Conservation (phyloP, 179 eudicot species). For the Heliamphora pulchella region DNA sequence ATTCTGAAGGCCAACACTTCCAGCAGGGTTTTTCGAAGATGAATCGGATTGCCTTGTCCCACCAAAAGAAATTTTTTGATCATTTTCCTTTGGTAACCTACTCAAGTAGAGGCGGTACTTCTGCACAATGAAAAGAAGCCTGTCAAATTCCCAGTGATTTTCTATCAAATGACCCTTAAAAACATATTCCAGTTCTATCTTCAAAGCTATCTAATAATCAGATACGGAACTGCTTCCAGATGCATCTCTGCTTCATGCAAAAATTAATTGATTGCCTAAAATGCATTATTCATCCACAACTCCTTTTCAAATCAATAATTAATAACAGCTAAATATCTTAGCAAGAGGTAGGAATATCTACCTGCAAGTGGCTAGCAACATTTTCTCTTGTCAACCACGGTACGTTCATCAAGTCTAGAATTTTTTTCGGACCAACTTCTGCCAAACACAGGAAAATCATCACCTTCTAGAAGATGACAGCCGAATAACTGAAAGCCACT, state of each 20-base stretch:
- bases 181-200: background rate
- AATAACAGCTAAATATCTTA: background rate
- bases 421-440: slow-evolving; percentile 96
- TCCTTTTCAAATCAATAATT: background rate
- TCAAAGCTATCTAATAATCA: background rate
- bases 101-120: slow-evolving; percentile 91
- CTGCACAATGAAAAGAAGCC: slow-evolving; percentile 41
- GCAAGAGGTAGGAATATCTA: slow-evolving; percentile 22
- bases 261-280: background rate
- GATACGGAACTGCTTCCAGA: background rate
- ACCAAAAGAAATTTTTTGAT: slow-evolving; percentile 40
- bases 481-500: background rate
- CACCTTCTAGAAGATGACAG: slow-evolving; percentile 9
- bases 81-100: slow-evolving; percentile 59
- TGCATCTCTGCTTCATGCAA: background rate
- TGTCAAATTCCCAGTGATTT: background rate
- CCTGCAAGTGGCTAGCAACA: slow-evolving; percentile 99
- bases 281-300: background rate
- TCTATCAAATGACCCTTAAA: background rate
- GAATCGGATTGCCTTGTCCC: slow-evolving; percentile 39
- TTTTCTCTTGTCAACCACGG: slow-evolving; percentile 94
- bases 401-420: slow-evolving; percentile 91
- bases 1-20: slow-evolving; percentile 34
- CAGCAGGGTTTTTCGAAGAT: slow-evolving; percentile 38
- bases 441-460: slow-evolving; percentile 30